Conservation (phyloP, 371 early-diverging fungal species). For the Actinomortierella ambigua region DNA sequence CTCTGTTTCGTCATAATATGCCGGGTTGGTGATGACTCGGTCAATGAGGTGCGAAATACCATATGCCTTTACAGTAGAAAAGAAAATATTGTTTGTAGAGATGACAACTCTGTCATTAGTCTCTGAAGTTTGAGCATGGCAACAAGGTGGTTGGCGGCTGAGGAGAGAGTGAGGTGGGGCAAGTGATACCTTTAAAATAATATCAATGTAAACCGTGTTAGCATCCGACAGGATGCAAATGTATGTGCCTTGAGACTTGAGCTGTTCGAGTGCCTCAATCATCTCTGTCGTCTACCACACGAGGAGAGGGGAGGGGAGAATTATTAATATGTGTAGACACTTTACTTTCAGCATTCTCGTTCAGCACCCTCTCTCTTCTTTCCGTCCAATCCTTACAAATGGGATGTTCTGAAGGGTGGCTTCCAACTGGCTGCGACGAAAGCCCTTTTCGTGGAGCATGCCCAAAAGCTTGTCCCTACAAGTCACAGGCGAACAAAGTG, state of each 20-base stretch:
- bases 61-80: conserved; percentile 50
- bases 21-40: conserved; percentile 76
- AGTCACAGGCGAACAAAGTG: not conserved
- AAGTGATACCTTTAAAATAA: conserved; percentile 60
- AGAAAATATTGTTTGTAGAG: too few species aligned
- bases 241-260: conserved; percentile 56
- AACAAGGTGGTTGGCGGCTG: not conserved
- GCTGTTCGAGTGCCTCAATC: conserved; percentile 51
- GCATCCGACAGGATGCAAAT: conserved; percentile 76
- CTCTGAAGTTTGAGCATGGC: too few species aligned
- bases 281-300: conserved; percentile 56
- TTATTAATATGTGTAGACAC: too few species aligned
- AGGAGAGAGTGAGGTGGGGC: too few species aligned
- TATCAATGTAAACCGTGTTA: conserved; percentile 75
- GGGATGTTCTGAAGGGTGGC: not conserved
- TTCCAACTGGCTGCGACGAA: conserved; percentile 55
- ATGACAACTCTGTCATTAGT: too few species aligned
- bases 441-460: conserved; percentile 59
- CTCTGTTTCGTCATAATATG: conserved; percentile 56
- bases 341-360: too few species aligned
- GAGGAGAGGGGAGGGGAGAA: not conserved
- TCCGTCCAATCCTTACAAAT: not conserved
- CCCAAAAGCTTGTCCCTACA: conserved; percentile 56
- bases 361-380: not conserved
- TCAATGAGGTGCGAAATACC: conserved; percentile 57